Conservation (phyloP, 2,329 filamentous ascomycete genomes). For the Colletotrichum abscissum region DNA sequence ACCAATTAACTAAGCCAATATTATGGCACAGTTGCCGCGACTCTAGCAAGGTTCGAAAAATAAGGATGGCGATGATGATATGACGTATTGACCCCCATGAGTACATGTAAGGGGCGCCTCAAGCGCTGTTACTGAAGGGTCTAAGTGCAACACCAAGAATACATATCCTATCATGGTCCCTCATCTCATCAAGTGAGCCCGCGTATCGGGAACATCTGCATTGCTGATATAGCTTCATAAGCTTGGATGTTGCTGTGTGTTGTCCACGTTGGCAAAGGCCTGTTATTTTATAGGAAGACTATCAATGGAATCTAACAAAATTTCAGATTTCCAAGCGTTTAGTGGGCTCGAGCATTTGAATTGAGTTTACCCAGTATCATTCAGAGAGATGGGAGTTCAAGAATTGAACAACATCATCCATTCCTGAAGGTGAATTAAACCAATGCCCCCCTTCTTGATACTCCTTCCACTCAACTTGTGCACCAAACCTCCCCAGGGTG, state of each 20-base stretch:
- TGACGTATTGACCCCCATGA: not conserved
- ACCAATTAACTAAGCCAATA: too few species aligned
- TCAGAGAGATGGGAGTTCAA: slow-evolving; percentile 35
- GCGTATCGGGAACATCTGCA: too few species aligned
- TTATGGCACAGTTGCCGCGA: too few species aligned
- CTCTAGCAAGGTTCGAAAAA: not conserved
- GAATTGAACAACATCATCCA: slow-evolving; percentile 54
- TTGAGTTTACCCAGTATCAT: not conserved
- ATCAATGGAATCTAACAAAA: not conserved
- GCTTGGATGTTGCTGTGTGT: too few species aligned
- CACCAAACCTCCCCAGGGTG: slow-evolving; percentile 49
- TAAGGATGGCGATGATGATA: not conserved
- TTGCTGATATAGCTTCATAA: too few species aligned
- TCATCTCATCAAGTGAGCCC: too few species aligned
- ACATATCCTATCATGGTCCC: too few species aligned
- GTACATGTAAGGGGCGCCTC: not conserved
- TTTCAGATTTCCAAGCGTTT: fast-evolving
- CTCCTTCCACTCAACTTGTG: slow-evolving; percentile 52
- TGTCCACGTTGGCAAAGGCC: not conserved
- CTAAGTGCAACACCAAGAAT: not conserved
- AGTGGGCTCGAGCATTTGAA: not conserved
- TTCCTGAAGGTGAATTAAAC: slow-evolving; percentile 55
- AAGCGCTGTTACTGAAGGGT: too few species aligned
- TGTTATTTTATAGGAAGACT: not conserved
- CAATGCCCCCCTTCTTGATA: slow-evolving; percentile 57